These are phyloP conservation scores for Spergularia marina DNA, from an alignment of 148 eudicot genomes.

Conservation along the genomic window DNA sequence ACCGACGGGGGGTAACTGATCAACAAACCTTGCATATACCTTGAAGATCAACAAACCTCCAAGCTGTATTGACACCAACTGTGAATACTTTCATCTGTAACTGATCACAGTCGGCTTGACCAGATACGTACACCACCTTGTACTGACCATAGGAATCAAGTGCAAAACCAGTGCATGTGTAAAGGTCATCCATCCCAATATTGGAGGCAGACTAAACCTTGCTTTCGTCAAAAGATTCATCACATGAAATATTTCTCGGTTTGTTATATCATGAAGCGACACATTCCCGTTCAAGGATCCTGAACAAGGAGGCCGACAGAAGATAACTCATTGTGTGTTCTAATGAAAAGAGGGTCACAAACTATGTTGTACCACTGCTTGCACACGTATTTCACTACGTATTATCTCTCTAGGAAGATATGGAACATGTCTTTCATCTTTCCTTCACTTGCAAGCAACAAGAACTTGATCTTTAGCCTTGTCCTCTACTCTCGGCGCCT, in stretches of 20 bases:
- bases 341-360: slow-evolving; percentile 1
- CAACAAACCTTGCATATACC: no score
- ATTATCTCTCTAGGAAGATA: slow-evolving; percentile 5
- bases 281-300: neutral
- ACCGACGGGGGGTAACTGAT: no score
- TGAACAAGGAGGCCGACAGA: neutral
- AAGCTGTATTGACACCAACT: slow-evolving; percentile 1
- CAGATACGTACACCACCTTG: slow-evolving; percentile 19
- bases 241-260: neutral
- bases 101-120: no score
- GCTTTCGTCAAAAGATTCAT: slow-evolving; percentile 17
- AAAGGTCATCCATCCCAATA: neutral
- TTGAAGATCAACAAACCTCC: slow-evolving; percentile 9
- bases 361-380: slow-evolving; percentile 12
- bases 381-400: slow-evolving; percentile 14
- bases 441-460: slow-evolving; percentile 1
- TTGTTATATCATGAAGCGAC: neutral
- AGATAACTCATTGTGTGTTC: neutral
- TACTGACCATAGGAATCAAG: neutral
- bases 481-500: no score
- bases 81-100: slow-evolving; percentile 6
- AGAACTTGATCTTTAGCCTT: slow-evolving; percentile 6
- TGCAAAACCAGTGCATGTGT: no score
- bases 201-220: slow-evolving; percentile 11
- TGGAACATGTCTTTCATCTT: neutral